Evolutionary conservation across 768 basidiomycete species (phyloP).

Genomic region (Boletales sp.): DNA sequence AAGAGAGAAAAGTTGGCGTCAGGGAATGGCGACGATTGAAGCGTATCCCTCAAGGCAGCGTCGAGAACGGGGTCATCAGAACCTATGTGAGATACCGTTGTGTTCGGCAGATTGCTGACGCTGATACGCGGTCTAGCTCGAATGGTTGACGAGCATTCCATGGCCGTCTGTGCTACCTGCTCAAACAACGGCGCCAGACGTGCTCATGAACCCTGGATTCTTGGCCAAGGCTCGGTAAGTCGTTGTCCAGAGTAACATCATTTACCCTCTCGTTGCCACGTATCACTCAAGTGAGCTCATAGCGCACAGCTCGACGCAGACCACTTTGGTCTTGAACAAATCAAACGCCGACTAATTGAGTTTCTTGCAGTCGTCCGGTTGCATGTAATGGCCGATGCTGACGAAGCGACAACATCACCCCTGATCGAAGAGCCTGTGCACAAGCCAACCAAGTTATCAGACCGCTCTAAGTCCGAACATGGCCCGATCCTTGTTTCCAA

Average conservation of each 20-base stretch:
- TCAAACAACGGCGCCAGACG: slow-evolving; percentile 26
- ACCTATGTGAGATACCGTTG: slow-evolving; percentile 56
- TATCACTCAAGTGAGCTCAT: neutral
- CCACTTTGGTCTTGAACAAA: slow-evolving; percentile 88
- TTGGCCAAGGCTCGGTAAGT: slow-evolving; percentile 58
- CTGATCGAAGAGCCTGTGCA: slow-evolving; percentile 9
- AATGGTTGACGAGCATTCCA: slow-evolving; percentile 84
- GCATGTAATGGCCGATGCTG: slow-evolving; percentile 30
- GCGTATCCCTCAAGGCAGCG: slow-evolving; percentile 85
- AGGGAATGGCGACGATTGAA: slow-evolving; percentile 82
- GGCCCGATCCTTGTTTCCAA: slow-evolving; percentile 17
- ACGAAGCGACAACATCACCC: slow-evolving; percentile 9
- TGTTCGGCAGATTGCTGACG: neutral
- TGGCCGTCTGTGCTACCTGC: slow-evolving; percentile 55
- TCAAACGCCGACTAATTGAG: slow-evolving; percentile 89
- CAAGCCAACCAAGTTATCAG: slow-evolving; percentile 19
- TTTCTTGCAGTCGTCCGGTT: slow-evolving; percentile 85
- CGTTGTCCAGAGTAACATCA: neutral
- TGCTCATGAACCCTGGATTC: slow-evolving; percentile 54
- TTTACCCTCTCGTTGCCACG: too few species aligned
- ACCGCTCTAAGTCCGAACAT: slow-evolving; percentile 18
- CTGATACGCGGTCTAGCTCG: slow-evolving; percentile 45
- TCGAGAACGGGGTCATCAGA: slow-evolving; percentile 86
- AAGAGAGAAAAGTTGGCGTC: slow-evolving; percentile 78
- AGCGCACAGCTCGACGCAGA: slow-evolving; percentile 77